These are phyloP conservation scores for Vinca major DNA, from an alignment of 305 asterid genomes.

Conservation along the genomic window DNA sequence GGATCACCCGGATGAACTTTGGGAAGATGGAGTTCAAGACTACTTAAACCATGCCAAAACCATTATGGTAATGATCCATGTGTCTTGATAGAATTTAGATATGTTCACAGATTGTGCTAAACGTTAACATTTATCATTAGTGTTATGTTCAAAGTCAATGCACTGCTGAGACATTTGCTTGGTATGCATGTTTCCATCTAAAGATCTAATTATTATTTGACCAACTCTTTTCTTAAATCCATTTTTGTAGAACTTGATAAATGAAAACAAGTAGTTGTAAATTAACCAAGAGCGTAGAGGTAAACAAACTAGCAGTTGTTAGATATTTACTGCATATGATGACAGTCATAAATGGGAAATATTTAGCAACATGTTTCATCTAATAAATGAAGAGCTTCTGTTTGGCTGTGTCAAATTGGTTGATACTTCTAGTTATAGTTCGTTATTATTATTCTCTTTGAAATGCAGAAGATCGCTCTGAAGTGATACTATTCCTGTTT, in stretches of 20 bases:
- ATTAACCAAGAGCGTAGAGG: background rate
- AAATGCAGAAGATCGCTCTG: background rate
- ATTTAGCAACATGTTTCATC: background rate
- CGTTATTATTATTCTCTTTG: background rate
- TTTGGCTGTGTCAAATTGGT: background rate
- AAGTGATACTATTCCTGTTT: background rate
- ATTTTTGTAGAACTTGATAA: no score
- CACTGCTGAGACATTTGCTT: background rate
- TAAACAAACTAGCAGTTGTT: background rate
- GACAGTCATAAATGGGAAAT: background rate
- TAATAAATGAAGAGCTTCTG: background rate
- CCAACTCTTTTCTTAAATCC: no score
- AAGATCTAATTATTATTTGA: background rate
- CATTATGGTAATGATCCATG: constrained; percentile 45
- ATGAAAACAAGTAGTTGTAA: no score
- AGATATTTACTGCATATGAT: background rate
- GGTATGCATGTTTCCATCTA: background rate
- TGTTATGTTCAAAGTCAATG: background rate
- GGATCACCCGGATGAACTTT: constrained; percentile 91
- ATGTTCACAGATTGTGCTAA: constrained; percentile 1
- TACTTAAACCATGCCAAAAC: constrained; percentile 68
- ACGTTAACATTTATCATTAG: background rate
- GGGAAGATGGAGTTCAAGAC: constrained; percentile 93
- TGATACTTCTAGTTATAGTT: background rate
- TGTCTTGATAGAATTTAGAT: background rate